phyloP scores from a whole-genome alignment of 2,329 filamentous ascomycete species.

The Pseudogymnoascus pannorum region DNA sequence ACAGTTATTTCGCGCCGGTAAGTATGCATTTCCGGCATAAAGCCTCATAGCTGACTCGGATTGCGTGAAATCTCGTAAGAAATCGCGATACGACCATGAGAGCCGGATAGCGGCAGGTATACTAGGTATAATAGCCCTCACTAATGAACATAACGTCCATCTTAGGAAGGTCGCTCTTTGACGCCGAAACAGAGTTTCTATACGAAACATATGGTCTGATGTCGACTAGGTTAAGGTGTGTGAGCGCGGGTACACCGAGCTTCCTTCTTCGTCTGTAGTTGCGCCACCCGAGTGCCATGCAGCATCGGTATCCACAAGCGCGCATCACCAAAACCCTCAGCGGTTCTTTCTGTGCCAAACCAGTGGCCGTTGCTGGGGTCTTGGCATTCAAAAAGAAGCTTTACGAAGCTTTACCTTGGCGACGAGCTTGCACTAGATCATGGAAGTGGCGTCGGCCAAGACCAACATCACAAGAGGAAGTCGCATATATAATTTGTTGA shows the following conservation, averaged over 20 bases:
- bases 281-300: background rate
- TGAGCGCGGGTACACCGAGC: background rate
- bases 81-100: background rate
- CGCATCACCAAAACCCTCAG: background rate
- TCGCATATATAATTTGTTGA: background rate
- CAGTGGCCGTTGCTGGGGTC: background rate
- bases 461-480: background rate
- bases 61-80: background rate
- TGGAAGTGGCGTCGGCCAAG: constrained; percentile 6
- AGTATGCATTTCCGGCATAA: background rate
- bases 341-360: background rate
- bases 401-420: background rate
- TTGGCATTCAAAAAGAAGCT: background rate
- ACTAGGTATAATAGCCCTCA: background rate
- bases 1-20: background rate
- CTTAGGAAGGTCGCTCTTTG: background rate
- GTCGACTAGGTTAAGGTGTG: background rate
- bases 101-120: background rate
- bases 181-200: background rate
- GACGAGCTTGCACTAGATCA: background rate
- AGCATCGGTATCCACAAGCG: background rate
- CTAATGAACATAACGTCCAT: background rate
- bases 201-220: background rate
- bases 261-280: constrained; percentile 2
- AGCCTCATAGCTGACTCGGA: background rate